phyloP scores from a whole-genome alignment of 192 early-diverging fungal genomes.

The Umbelopsis ramanniana region DNA sequence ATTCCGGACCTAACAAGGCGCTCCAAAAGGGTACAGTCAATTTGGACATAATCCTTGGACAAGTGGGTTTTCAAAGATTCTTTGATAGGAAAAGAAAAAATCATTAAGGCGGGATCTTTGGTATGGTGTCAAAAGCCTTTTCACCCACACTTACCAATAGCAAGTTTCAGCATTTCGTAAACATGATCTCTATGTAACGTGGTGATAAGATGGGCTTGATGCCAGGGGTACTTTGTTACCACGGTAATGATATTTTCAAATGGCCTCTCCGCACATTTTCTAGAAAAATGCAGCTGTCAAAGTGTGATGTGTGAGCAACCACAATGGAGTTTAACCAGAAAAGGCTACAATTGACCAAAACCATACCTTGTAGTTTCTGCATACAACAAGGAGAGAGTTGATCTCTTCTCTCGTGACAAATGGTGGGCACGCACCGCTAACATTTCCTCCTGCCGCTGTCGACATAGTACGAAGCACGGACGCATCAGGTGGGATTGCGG shows the following conservation, averaged over 20 bases:
- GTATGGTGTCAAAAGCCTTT: background rate
- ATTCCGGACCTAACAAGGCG: constrained; percentile 68
- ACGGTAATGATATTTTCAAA: constrained; percentile 81
- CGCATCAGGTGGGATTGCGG: constrained; percentile 43
- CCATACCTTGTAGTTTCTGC: constrained; percentile 74
- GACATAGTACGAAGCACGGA: constrained; percentile 24
- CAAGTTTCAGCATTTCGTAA: constrained; percentile 62
- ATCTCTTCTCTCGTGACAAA: constrained; percentile 76
- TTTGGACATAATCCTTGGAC: constrained; percentile 59
- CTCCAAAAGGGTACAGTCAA: constrained; percentile 55
- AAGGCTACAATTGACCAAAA: no score
- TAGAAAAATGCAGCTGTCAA: constrained; percentile 3
- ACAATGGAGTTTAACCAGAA: background rate
- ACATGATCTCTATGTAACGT: constrained; percentile 57
- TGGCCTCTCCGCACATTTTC: constrained; percentile 66
- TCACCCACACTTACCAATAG: constrained; percentile 35
- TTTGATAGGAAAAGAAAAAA: constrained; percentile 21
- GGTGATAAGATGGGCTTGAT: constrained; percentile 59
- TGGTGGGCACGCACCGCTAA: constrained; percentile 21
- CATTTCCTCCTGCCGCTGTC: constrained; percentile 24
- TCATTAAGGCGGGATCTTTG: background rate
- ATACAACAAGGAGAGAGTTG: constrained; percentile 66
- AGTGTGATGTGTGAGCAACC: background rate
- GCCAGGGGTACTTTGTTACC: constrained; percentile 76
- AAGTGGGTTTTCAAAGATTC: constrained; percentile 67